phyloP scores from a whole-genome alignment of 768 basidiomycete genomes.

The Pleurotus sapidus region DNA sequence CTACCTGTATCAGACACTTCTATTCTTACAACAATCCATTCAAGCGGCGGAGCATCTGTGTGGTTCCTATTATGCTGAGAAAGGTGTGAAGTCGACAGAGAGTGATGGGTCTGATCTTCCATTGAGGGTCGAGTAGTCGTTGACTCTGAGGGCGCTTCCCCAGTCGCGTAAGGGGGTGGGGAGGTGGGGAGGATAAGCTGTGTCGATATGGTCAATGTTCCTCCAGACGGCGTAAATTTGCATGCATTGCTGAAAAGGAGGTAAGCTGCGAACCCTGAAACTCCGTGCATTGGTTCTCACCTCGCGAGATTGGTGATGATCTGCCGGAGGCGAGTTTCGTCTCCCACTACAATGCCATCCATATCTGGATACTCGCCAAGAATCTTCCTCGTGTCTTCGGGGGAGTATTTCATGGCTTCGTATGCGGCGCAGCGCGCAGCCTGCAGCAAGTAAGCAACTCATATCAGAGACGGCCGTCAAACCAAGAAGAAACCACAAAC shows the following conservation, averaged over 20 bases:
- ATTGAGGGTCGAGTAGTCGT: conserved; percentile 14
- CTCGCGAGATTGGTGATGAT: conserved; percentile 84
- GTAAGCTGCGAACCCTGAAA: neutral
- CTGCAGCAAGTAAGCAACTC: conserved; percentile 23
- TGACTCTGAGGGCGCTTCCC: conserved; percentile 5
- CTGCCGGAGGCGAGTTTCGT: conserved; percentile 79
- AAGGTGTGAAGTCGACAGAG: conserved; percentile 37
- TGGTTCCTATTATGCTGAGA: conserved; percentile 49
- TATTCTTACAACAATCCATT: conserved; percentile 78
- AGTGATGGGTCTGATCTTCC: conserved; percentile 26
- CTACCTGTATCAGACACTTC: conserved; percentile 75
- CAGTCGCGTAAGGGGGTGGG: conserved; percentile 8
- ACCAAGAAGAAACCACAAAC: conserved; percentile 27
- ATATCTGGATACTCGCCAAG: conserved; percentile 42
- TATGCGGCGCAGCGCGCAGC: conserved; percentile 59
- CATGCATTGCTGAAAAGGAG: conserved; percentile 60
- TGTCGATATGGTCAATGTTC: conserved; percentile 66
- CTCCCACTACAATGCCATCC: conserved; percentile 75
- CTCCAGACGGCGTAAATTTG: conserved; percentile 75
- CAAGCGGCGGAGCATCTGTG: conserved; percentile 38
- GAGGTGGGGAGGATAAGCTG: conserved; percentile 43
- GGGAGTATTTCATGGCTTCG: conserved; percentile 53
- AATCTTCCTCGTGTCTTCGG: conserved; percentile 35
- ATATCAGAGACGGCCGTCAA: neutral
- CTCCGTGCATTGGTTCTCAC: conserved; percentile 23